phyloP scores from a whole-genome alignment of 1,139 yeast genomes.

The Saccharomyces hybrid region DNA sequence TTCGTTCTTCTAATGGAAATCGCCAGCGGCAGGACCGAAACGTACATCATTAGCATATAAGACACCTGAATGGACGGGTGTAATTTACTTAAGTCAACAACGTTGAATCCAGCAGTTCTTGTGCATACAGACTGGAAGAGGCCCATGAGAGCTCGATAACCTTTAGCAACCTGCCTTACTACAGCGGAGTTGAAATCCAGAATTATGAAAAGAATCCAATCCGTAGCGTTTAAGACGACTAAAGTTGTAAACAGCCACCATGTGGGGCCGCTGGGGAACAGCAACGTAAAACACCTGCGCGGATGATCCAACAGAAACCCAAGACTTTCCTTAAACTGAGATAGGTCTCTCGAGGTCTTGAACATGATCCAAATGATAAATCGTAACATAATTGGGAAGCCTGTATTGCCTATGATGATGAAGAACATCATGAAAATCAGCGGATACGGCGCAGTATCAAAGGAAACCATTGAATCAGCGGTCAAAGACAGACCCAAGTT shows the following conservation, averaged over 20 bases:
- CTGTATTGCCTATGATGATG: conserved; percentile 84
- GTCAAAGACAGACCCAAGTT: conserved; percentile 78
- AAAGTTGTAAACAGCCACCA: conserved; percentile 86
- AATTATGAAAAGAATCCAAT: conserved; percentile 68
- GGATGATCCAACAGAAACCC: conserved; percentile 91
- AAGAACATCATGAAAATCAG: conserved; percentile 57
- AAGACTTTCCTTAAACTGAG: conserved; percentile 61
- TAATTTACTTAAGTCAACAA: conserved; percentile 56
- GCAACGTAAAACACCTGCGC: conserved; percentile 84
- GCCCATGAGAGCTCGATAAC: conserved; percentile 69
- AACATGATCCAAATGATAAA: conserved; percentile 72
- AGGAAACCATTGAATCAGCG: conserved; percentile 65
- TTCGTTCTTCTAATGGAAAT: conserved; percentile 92
- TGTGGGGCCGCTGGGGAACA: conserved; percentile 86
- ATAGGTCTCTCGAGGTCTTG: conserved; percentile 56
- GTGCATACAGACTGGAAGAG: conserved; percentile 84
- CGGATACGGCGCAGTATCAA: conserved; percentile 54
- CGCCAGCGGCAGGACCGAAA: conserved; percentile 90
- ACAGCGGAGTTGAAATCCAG: conserved; percentile 54
- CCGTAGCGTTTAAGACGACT: conserved; percentile 65
- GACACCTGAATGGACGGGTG: conserved; percentile 91
- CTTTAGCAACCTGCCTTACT: conserved; percentile 46
- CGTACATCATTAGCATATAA: conserved; percentile 94
- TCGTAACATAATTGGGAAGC: conserved; percentile 76
- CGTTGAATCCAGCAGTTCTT: conserved; percentile 84